A percentile compares a stretch with the other conserved stretches of the same genome.
Evolutionary conservation across 768 basidiomycete genomes (phyloP).

Genomic region (Suillus variegatus): DNA sequence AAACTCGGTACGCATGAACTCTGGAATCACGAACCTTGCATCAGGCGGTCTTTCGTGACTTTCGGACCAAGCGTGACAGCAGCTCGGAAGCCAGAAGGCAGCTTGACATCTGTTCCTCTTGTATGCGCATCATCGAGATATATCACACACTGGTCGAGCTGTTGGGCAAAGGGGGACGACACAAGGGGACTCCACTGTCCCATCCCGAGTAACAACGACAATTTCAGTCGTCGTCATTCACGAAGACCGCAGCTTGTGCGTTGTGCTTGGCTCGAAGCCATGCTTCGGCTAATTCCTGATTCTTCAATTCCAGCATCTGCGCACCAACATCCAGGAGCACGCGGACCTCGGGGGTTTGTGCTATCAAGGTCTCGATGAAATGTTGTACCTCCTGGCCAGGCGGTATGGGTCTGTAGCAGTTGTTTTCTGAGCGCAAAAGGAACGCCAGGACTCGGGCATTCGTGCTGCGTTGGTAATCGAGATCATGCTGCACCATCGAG

Average conservation of each 20-base stretch:
- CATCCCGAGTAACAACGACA: constrained; percentile 32
- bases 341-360: constrained; percentile 38
- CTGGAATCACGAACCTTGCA: constrained; percentile 29
- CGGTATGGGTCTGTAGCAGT: constrained; percentile 20
- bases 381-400: constrained; percentile 9
- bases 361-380: constrained; percentile 33
- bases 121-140: constrained; percentile 44
- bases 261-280: constrained; percentile 38
- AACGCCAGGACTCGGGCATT: constrained; percentile 43
- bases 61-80: constrained; percentile 41
- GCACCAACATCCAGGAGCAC: constrained; percentile 59
- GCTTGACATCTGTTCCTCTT: constrained; percentile 40
- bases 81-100: constrained; percentile 35
- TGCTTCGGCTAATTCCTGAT: constrained; percentile 37
- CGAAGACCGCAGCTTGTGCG: constrained; percentile 34
- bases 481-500: constrained; percentile 33
- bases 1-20: not conserved
- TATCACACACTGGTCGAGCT: constrained; percentile 37
- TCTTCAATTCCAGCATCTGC: constrained; percentile 54
- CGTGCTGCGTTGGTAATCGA: constrained; percentile 36
- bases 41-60: constrained; percentile 37
- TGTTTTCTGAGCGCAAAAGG: constrained; percentile 27
- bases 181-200: constrained; percentile 26
- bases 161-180: constrained; percentile 36
- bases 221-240: constrained; percentile 35